Conservation (phyloP, 306 rosid species). For the Alnus rubra region DNA sequence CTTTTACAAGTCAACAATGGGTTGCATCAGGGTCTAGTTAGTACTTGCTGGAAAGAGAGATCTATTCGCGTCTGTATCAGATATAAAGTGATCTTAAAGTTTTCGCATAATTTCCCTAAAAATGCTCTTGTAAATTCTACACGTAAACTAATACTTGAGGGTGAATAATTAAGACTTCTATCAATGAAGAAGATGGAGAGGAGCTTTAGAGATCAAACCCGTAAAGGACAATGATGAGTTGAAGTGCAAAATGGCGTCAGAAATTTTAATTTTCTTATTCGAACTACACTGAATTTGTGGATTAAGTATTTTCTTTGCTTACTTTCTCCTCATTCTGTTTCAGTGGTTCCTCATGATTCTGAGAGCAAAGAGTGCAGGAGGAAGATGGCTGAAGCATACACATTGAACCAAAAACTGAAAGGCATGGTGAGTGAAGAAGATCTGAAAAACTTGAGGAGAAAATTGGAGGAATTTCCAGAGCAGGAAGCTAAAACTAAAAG, state of each 20-base stretch:
- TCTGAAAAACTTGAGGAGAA: constrained; percentile 52
- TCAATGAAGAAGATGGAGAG: not conserved
- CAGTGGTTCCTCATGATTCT: constrained; percentile 86
- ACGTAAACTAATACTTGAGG: too few species aligned
- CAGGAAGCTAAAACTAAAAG: constrained; percentile 46
- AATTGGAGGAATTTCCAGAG: constrained; percentile 47
- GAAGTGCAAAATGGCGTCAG: not conserved
- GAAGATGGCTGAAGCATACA: constrained; percentile 76
- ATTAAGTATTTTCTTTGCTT: constrained; percentile 18
- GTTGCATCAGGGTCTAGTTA: not conserved
- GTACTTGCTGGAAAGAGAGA: too few species aligned
- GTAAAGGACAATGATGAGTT: not conserved
- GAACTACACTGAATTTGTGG: constrained; percentile 2
- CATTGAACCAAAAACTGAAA: constrained; percentile 63
- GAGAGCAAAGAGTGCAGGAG: constrained; percentile 83
- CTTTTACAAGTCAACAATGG: not conserved
- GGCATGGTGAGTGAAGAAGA: constrained; percentile 67
- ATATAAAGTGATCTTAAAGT: not conserved
- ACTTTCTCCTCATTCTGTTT: constrained; percentile 19
- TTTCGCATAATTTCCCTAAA: not conserved
- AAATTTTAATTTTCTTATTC: not conserved
- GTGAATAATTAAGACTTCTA: too few species aligned
- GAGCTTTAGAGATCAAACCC: not conserved
- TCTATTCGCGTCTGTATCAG: not conserved
- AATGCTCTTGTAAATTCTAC: not conserved